Evolutionary conservation across 2,329 filamentous ascomycete species (phyloP), one percentile per base, ranked within the genome.

Genomic region (Uncinocarpus reesii): DNA sequence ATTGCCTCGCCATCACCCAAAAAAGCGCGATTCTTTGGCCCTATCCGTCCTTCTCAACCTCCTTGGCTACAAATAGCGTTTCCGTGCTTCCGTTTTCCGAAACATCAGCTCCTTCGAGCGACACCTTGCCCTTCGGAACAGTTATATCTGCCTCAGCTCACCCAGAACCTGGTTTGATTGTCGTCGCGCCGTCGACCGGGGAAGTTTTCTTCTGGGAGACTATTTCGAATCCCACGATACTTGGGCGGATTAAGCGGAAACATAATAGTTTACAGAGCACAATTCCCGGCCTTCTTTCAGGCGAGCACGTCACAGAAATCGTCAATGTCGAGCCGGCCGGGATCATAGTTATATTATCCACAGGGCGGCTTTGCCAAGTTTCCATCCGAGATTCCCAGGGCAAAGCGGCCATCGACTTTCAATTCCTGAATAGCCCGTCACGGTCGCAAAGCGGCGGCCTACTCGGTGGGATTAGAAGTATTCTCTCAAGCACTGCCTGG

Each of bases 151-250:
- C 84, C 42, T 84, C 86, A 4, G 81, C 84, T 3, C 80, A 79
- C n/a, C 79, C 80, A 42, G 85, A 94, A 57, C 84, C 89, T 28
- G 92, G 92, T 2, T 75, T 98, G 31, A 79, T 98, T 23, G 78
- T 95, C 31, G 76, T 96, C 31, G 86, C 90, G 70, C 85, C 90
- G 10, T 79, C 78, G 15, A 88, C 76, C 42, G 92, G 92, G 45
- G 89, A 83, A 64, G 80, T 96, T 45, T 82, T 86, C 37, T 96
- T 92, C 65, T 96, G 92, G 88, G 92, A 96, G 63, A 93, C 87
- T 32, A 85, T 96, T 54, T 88, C 90, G 48, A 88, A 81, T 64
- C 88, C 87, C 7, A 85, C 88, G 32, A 87, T 86, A 0, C 75
- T 93, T 48, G 86, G 85, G 53, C 78, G 93, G 34, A 85, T 90